Evolutionary conservation across 805 yeast genomes (phyloP), one percentile per base, ranked within the genome.

Genomic region (Debaryomyces prosopidis): DNA sequence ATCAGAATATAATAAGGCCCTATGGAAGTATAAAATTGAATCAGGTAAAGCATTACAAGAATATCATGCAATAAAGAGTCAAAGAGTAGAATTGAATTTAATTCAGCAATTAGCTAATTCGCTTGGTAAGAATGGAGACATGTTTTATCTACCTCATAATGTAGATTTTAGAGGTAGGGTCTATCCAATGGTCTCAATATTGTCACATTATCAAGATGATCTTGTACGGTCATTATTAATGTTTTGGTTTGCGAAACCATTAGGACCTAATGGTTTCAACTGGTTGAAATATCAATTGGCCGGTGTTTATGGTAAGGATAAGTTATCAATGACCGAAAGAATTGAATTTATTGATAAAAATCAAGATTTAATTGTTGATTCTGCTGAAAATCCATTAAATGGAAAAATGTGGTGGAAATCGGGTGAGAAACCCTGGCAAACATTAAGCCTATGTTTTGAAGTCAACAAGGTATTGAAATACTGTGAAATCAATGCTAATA

Each of bases 241-340:
- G 63, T 71, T 71, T 45, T 71, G 75, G 73, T 49, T 65, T 6
- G 53, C 66, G 3, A 54, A 61, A 39, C 68, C 67, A 1, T 53
- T 73, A 10, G 77, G 77, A 0, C n/a, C 39, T 0, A 26, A 52
- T 8, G 77, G 77, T 0, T 62, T 55, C 32, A 47, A 54, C 34
- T 72, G 77, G 77, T 45, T 73, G 7, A 58, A 63, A 30, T 71
- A 69, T 48, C 76, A 72, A 32, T 44, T 72, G 23, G 73, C 70
- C 4, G 68, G 68, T 4, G 39, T 61, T 2, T 68, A 51, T 47
- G 72, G 69, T 5, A 44, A 55, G 27, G 63, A 63, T 34, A 66
- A 67, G 42, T 39, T 64, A 32, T 34, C 59, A 8, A 46, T 54
- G 50, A 48, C 52, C 14, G 63, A 65, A 30, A 52, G 71, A 43